These are phyloP conservation scores for Elsinoe arachidis DNA, from an alignment of 2,329 filamentous ascomycete genomes.

Conservation along the genomic window DNA sequence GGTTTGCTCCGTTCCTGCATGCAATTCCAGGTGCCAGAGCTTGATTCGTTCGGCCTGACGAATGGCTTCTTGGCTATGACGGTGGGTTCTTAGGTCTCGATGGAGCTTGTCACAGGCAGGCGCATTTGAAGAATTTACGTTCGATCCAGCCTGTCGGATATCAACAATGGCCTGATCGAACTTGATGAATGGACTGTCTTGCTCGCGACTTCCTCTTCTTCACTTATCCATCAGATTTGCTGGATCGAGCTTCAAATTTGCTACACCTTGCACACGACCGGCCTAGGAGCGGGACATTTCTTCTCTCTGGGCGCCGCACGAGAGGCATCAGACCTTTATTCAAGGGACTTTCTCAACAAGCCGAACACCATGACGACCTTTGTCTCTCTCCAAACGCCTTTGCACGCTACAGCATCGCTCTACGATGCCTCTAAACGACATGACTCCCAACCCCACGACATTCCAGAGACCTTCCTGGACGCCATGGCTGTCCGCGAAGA, in stretches of 20 bases:
- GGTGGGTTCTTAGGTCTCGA: not conserved
- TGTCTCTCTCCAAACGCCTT: conserved; percentile 30
- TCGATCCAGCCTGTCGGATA: not conserved
- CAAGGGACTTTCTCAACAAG: not conserved
- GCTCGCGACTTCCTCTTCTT: not conserved
- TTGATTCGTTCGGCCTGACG: not conserved
- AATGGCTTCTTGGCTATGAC: conserved; percentile 11
- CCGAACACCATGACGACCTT: conserved; percentile 27
- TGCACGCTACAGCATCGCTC: conserved; percentile 26
- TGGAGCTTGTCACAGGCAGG: not conserved
- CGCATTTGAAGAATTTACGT: not conserved
- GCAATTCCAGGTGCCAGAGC: not conserved
- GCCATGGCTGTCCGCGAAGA: conserved; percentile 49
- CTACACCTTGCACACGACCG: not conserved
- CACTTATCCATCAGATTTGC: not conserved
- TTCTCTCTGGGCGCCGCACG: not conserved
- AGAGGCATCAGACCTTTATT: not conserved
- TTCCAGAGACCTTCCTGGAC: conserved; percentile 42
- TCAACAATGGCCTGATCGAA: not conserved
- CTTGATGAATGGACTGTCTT: not conserved
- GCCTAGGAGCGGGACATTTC: not conserved
- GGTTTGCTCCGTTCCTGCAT: not conserved
- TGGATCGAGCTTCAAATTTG: not conserved
- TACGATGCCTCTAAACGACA: conserved; percentile 26
- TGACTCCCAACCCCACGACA: conserved; percentile 26